These are phyloP conservation scores for Parmales sp. DNA, from an alignment of 108 stramenopile genomes.

Conservation along the genomic window DNA sequence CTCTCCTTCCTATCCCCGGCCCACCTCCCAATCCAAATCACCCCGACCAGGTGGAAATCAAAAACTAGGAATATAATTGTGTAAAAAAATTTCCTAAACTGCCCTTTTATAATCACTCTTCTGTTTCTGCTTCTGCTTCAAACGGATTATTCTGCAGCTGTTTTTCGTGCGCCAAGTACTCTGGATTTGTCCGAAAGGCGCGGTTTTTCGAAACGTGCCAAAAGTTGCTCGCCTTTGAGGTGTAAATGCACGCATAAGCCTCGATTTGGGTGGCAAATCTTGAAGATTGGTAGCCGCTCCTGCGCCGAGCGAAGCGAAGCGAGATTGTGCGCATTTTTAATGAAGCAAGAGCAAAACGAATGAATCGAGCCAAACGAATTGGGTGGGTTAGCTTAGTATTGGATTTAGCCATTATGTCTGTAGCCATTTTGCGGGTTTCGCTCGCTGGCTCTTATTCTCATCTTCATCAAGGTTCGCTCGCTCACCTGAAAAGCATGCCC, in stretches of 20 bases:
- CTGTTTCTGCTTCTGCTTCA: no score
- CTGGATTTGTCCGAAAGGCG: conserved; percentile 67
- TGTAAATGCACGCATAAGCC: conserved; percentile 91
- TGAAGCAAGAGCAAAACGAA: not conserved
- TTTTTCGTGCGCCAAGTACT: no score
- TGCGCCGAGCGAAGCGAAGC: conserved; percentile 47
- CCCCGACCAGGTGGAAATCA: no score
- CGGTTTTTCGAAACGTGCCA: conserved; percentile 45
- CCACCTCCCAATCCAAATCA: no score
- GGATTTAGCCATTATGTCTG: not conserved
- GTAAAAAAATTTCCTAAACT: no score
- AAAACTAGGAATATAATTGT: no score
- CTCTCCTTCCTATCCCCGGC: no score
- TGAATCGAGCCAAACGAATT: conserved; percentile 14
- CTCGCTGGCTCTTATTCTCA: not conserved
- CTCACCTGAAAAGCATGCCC: no score
- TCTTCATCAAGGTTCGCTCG: conserved; percentile 10
- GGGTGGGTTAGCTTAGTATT: conserved; percentile 1
- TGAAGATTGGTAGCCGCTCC: conserved; percentile 89
- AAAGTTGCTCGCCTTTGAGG: conserved; percentile 78
- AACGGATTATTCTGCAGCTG: no score
- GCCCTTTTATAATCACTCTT: no score
- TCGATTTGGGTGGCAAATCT: conserved; percentile 82
- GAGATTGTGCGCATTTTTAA: conserved; percentile 27
- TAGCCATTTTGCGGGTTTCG: not conserved